phyloP scores from a whole-genome alignment of 164 flowering plant species.

The Stephania cephalantha region DNA sequence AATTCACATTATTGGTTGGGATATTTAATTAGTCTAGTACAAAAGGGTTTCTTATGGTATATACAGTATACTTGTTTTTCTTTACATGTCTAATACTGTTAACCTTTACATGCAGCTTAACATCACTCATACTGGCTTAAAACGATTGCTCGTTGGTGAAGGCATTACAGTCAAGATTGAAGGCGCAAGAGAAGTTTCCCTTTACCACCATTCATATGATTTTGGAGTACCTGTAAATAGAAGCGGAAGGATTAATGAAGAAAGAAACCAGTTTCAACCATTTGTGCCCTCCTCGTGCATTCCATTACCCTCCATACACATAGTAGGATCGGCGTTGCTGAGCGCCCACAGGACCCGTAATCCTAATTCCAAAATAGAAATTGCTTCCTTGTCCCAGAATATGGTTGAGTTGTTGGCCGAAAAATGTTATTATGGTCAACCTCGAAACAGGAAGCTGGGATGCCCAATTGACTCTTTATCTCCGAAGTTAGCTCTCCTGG shows the following conservation, averaged over 20 bases:
- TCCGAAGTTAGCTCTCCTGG: constrained; percentile 34
- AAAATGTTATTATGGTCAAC: constrained; percentile 44
- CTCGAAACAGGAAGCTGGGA: constrained; percentile 18
- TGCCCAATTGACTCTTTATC: constrained; percentile 30
- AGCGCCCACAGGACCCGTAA: constrained; percentile 42
- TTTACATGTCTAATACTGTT: background rate
- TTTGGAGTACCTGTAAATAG: constrained; percentile 20
- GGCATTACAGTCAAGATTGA: constrained; percentile 53
- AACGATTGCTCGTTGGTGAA: constrained; percentile 56
- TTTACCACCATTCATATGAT: constrained; percentile 35
- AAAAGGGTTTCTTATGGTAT: no score
- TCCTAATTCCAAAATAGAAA: constrained; percentile 31
- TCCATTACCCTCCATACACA: constrained; percentile 37
- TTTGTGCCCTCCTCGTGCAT: constrained; percentile 30
- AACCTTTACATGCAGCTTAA: constrained; percentile 36
- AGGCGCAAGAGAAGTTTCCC: constrained; percentile 44
- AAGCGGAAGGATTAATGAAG: constrained; percentile 11
- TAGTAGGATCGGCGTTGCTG: constrained; percentile 53
- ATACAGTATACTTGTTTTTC: background rate
- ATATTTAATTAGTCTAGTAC: no score
- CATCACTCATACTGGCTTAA: constrained; percentile 40
- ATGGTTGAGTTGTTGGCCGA: constrained; percentile 49
- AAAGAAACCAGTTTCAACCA: constrained; percentile 24
- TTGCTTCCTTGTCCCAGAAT: constrained; percentile 24
- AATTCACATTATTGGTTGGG: no score